These are phyloP conservation scores for Nothopassalora personata DNA, from an alignment of 2,329 filamentous ascomycete genomes.

Conservation along the genomic window DNA sequence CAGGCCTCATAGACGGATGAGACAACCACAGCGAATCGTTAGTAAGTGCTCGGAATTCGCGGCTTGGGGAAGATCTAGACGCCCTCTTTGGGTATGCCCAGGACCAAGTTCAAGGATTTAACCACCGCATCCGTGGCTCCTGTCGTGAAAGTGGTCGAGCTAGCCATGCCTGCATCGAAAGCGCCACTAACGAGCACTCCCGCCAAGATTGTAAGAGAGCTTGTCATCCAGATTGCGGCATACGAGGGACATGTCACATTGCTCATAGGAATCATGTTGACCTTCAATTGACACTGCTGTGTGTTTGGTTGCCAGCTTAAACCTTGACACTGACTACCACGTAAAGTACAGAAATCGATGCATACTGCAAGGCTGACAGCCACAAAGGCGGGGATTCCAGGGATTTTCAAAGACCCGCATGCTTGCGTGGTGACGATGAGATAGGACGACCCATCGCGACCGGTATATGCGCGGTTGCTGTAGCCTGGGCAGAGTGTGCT, in stretches of 20 bases:
- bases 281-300: not conserved
- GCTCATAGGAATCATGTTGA: not conserved
- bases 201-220: not conserved
- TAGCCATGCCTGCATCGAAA: not conserved
- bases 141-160: not conserved
- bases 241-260: not conserved
- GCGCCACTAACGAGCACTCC: not conserved
- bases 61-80: not conserved
- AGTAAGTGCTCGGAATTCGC: not conserved
- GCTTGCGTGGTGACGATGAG: constrained; percentile 1
- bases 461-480: not conserved
- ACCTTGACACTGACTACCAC: constrained; percentile 2
- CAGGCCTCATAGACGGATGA: not conserved
- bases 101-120: not conserved
- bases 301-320: not conserved
- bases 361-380: not conserved
- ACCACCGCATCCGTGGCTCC: not conserved
- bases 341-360: constrained; percentile 1
- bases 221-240: not conserved
- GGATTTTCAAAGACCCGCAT: not conserved
- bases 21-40: not conserved
- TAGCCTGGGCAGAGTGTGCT: not conserved
- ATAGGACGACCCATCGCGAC: constrained; percentile 1
- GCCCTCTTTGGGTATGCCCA: not conserved
- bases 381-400: not conserved